Base-by-base conservation (phyloP, 306 rosid genomes). In the Albizia julibrissin region DNA sequence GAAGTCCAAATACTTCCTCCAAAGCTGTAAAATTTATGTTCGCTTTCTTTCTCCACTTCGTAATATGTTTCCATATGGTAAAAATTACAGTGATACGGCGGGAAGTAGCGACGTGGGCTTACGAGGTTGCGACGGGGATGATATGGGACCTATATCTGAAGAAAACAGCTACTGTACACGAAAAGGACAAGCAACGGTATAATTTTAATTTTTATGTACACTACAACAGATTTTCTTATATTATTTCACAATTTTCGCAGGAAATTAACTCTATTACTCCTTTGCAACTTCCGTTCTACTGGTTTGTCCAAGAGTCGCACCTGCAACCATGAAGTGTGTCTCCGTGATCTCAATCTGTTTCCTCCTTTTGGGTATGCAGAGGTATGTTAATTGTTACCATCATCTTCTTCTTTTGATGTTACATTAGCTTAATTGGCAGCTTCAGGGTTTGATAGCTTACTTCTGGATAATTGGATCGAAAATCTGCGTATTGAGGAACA, bases 301-400 rank as follows among this genome's bases (percentile, higher is more conserved):
- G 42, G 27, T 47, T 56, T 61, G 62, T 65, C 59, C 47, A 70
- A 71, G 44, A 46, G 80, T 46, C 50, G 44, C 66, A 24, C 39
- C 62, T 56, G 50, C 34, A 76, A 77, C 59, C 5, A 92, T 89
- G 91, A 82, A 74, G 81, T 40, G 82, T 62, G 62, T 82, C 80
- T 74, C 64, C 33, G 40, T 78, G 29, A 3, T 81, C 79, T 70
- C 77, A 58, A 70, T 82, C 72, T 80, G 39, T 37, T n/a, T 77
- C 81, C 83, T 86, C 50, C 82, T 86, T 83, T 59, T 71, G 68
- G 78, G 29, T 49, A 59, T 80, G 59, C 79, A 77, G 5, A 50
- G 89, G 89, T 84, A 80, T 47, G 46, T 71, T 50, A 42, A 26
- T 12, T 62, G 34, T 27, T 37, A 62, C 34, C 37, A 14, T 2